phyloP scores from a whole-genome alignment of 2,329 filamentous ascomycete genomes.

The Botryotinia calthae region DNA sequence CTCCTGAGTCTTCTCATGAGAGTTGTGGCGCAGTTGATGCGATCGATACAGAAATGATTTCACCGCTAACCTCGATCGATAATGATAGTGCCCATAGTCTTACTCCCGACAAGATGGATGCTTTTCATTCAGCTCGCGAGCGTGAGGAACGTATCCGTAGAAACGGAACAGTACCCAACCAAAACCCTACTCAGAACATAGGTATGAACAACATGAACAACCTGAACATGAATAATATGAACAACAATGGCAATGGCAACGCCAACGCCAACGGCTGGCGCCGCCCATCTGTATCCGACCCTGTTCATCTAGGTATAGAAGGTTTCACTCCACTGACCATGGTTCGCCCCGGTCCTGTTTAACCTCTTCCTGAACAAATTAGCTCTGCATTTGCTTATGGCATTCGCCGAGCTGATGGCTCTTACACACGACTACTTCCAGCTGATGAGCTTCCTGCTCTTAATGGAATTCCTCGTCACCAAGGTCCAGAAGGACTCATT shows the following conservation, averaged over 20 bases:
- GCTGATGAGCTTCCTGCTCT: constrained; percentile 50
- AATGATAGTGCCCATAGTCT: constrained; percentile 20
- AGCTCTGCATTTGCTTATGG: constrained; percentile 48
- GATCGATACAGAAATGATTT: constrained; percentile 30
- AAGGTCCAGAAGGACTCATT: constrained; percentile 37
- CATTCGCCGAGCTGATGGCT: constrained; percentile 52
- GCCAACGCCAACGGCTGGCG: not conserved
- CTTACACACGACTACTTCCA: constrained; percentile 53
- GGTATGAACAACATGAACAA: not conserved
- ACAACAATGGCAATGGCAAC: not conserved
- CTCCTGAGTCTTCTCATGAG: constrained; percentile 9
- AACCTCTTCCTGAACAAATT: constrained; percentile 30
- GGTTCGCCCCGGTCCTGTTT: constrained; percentile 30
- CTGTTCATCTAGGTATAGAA: constrained; percentile 19
- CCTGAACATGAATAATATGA: not conserved
- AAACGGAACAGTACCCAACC: not conserved
- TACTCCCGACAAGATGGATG: constrained; percentile 22
- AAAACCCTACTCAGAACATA: not conserved
- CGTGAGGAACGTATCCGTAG: constrained; percentile 15
- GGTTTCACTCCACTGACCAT: constrained; percentile 26
- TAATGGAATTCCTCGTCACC: constrained; percentile 37
- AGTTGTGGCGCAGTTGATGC: constrained; percentile 20
- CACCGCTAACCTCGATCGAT: constrained; percentile 28
- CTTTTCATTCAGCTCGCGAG: constrained; percentile 22
- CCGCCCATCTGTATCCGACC: constrained; percentile 2